phyloP scores from a whole-genome alignment of 1,284 basidiomycete genomes.

The Ganoderma lingzhi region DNA sequence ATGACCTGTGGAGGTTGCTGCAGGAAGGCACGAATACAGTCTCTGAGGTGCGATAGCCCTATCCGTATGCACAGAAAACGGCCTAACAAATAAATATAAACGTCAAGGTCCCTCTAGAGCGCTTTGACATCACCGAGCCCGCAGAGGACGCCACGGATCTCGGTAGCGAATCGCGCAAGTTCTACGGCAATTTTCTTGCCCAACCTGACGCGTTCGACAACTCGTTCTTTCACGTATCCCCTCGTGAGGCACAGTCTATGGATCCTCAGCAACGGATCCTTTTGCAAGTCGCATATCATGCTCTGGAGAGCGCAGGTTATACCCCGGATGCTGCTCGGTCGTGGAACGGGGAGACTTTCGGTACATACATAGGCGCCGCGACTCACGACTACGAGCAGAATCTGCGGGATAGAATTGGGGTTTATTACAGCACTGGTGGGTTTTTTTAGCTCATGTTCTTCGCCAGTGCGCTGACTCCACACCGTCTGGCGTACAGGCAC shows the following conservation, averaged over 20 bases:
- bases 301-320: conserved; percentile 75
- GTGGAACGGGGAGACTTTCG: conserved; percentile 62
- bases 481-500: conserved; percentile 54
- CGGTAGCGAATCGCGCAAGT: conserved; percentile 50
- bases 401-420: conserved; percentile 65
- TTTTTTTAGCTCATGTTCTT: conserved; percentile 49
- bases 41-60: conserved; percentile 52
- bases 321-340: conserved; percentile 62
- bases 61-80: not conserved
- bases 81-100: not conserved
- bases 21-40: conserved; percentile 65
- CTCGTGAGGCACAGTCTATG: conserved; percentile 76
- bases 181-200: conserved; percentile 66
- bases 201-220: conserved; percentile 69
- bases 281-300: conserved; percentile 70
- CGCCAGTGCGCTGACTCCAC: not conserved
- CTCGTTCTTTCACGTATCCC: conserved; percentile 75
- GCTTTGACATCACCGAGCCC: conserved; percentile 61
- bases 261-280: conserved; percentile 78
- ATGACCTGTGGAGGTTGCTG: conserved; percentile 66
- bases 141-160: conserved; percentile 33
- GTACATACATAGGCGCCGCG: conserved; percentile 71
- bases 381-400: conserved; percentile 77
- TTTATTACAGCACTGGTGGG: conserved; percentile 77
- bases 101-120: conserved; percentile 39